phyloP scores from a whole-genome alignment of 495 filamentous ascomycete genomes.

The Penicillium paradoxum region DNA sequence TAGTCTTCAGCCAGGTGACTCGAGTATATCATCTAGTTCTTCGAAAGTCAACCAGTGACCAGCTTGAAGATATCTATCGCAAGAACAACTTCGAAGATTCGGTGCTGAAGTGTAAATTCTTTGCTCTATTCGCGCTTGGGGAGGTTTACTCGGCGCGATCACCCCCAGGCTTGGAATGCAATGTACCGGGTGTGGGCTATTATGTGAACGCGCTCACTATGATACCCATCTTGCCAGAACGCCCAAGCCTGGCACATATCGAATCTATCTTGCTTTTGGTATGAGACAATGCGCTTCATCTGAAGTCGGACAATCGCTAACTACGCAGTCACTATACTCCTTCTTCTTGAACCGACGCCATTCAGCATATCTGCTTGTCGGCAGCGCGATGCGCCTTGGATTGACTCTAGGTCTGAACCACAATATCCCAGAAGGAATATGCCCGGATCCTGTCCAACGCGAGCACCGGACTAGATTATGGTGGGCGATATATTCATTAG shows the following conservation, averaged over 20 bases:
- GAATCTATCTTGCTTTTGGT: constrained; percentile 27
- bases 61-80: constrained; percentile 20
- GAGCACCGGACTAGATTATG: constrained; percentile 30
- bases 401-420: constrained; percentile 31
- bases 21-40: constrained; percentile 29
- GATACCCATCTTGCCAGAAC: constrained; percentile 27
- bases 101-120: constrained; percentile 25
- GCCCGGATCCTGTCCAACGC: constrained; percentile 19
- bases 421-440: constrained; percentile 29
- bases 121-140: constrained; percentile 29
- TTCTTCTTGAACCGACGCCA: constrained; percentile 32
- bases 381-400: constrained; percentile 25
- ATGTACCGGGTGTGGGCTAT: constrained; percentile 26
- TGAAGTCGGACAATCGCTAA: background rate
- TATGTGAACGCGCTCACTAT: constrained; percentile 30
- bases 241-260: constrained; percentile 24
- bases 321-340: constrained; percentile 24
- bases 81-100: constrained; percentile 18
- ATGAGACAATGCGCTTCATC: background rate
- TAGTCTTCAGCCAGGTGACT: constrained; percentile 25
- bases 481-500: constrained; percentile 33
- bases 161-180: constrained; percentile 7
- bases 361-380: constrained; percentile 26
- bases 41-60: constrained; percentile 22
- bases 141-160: constrained; percentile 27